Percentiles rank a stretch among this genome's conserved stretches.
These are phyloP conservation scores for Colletotrichum gigasporum DNA, from an alignment of 2,329 filamentous ascomycete species.

Conservation along the genomic window DNA sequence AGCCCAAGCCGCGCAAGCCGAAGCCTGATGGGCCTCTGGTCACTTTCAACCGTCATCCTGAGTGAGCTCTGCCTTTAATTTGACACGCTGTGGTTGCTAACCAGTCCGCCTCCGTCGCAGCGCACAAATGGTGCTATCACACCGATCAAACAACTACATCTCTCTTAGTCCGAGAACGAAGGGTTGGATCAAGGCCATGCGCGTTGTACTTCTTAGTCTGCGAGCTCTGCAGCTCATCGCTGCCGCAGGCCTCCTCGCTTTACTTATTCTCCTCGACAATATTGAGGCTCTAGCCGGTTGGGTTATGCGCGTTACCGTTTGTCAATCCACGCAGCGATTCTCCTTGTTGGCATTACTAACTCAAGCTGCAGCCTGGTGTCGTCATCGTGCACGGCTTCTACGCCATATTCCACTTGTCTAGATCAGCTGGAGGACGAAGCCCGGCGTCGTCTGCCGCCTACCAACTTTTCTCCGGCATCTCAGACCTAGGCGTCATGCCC, in stretches of 20 bases:
- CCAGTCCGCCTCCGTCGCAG: slow-evolving; percentile 41
- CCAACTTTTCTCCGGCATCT: slow-evolving; percentile 81
- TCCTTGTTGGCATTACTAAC: slow-evolving; percentile 28
- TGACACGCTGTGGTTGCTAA: not conserved
- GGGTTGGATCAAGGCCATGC: slow-evolving; percentile 72
- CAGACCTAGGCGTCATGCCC: slow-evolving; percentile 69
- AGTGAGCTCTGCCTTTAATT: slow-evolving; percentile 62
- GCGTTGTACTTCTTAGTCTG: slow-evolving; percentile 75
- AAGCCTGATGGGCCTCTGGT: slow-evolving; percentile 81
- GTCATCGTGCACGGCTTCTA: slow-evolving; percentile 79
- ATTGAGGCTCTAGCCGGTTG: slow-evolving; percentile 73
- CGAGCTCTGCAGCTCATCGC: slow-evolving; percentile 74
- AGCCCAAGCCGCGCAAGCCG: slow-evolving; percentile 67
- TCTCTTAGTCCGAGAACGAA: slow-evolving; percentile 78
- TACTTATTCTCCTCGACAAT: slow-evolving; percentile 80
- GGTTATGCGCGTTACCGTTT: slow-evolving; percentile 80
- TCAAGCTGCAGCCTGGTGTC: slow-evolving; percentile 72
- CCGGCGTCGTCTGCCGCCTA: slow-evolving; percentile 88
- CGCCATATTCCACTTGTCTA: slow-evolving; percentile 81
- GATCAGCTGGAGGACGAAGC: slow-evolving; percentile 75
- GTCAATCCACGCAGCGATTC: slow-evolving; percentile 42
- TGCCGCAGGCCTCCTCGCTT: slow-evolving; percentile 75
- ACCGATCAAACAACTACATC: slow-evolving; percentile 67
- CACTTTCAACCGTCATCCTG: slow-evolving; percentile 86
- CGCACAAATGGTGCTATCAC: slow-evolving; percentile 70